A percentile compares a stretch with the other conserved stretches of the same genome.
Evolutionary conservation across 2,329 filamentous ascomycete species (phyloP).

Genomic region (Aspergillus tubingensis): DNA sequence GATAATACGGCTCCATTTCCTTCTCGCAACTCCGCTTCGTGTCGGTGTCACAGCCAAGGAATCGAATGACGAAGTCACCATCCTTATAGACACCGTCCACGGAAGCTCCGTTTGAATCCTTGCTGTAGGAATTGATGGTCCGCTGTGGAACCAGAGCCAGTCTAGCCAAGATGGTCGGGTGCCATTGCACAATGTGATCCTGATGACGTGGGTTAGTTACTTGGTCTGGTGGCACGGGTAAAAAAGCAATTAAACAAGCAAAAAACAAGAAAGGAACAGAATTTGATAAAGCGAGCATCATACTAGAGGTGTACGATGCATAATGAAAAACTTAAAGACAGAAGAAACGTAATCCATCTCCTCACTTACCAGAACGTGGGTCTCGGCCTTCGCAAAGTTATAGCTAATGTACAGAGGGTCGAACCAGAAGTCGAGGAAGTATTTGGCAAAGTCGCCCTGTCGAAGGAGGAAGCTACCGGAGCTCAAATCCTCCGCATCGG

Average conservation of each 20-base stretch:
- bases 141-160: slow-evolving; percentile 87
- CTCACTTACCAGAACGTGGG: slow-evolving; percentile 73
- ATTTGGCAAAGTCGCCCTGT: slow-evolving; percentile 87
- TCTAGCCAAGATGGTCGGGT: slow-evolving; percentile 90
- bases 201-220: slow-evolving; percentile 45
- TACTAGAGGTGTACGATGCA: not conserved
- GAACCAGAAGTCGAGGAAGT: slow-evolving; percentile 93
- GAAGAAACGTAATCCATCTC: slow-evolving; percentile 29
- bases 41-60: slow-evolving; percentile 68
- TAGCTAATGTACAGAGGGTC: slow-evolving; percentile 91
- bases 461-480: slow-evolving; percentile 76
- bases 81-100: slow-evolving; percentile 69
- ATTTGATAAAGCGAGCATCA: not conserved
- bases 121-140: slow-evolving; percentile 75
- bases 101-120: slow-evolving; percentile 39
- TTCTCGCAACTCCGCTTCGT: slow-evolving; percentile 65
- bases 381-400: slow-evolving; percentile 94
- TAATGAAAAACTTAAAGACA: not conserved
- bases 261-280: not conserved
- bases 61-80: slow-evolving; percentile 81
- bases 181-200: slow-evolving; percentile 94
- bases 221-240: not conserved
- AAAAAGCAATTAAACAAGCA: not conserved
- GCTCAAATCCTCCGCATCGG: slow-evolving; percentile 78
- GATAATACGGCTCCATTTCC: slow-evolving; percentile 63